Evolutionary conservation across 177 flowering plant genomes (phyloP).

Genomic region (Vitis hybrid): DNA sequence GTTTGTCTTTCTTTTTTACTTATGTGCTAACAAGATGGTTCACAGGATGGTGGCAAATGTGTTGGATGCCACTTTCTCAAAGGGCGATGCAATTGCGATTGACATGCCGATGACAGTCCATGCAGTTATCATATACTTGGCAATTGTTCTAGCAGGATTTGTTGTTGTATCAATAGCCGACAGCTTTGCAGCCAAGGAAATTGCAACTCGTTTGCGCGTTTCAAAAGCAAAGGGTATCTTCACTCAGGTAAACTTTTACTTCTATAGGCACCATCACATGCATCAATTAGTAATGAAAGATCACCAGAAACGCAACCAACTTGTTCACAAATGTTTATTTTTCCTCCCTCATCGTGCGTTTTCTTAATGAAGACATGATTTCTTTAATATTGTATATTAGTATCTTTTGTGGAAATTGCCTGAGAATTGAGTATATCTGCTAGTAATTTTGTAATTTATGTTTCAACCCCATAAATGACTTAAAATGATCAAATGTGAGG

Average conservation of each 20-base stretch:
- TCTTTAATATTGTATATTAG: no score
- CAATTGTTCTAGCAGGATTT: conserved; percentile 76
- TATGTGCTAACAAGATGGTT: background rate
- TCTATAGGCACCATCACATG: background rate
- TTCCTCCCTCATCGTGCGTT: no score
- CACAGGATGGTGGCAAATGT: conserved; percentile 91
- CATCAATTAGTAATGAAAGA: no score
- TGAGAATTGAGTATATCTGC: no score
- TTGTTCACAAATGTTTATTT: no score
- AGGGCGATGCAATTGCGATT: conserved; percentile 92
- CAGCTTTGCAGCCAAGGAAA: conserved; percentile 88
- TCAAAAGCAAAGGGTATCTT: conserved; percentile 92
- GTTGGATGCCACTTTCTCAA: conserved; percentile 60
- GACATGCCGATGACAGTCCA: conserved; percentile 92
- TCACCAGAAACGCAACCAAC: no score
- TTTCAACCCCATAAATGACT: no score
- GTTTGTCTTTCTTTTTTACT: no score
- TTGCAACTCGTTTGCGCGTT: conserved; percentile 75
- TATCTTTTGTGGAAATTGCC: no score
- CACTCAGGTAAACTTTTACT: conserved; percentile 62
- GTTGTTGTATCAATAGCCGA: conserved; percentile 96
- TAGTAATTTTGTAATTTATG: no score
- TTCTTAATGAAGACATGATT: no score
- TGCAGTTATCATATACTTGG: conserved; percentile 84
- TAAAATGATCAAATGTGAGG: no score